phyloP scores from a whole-genome alignment of 2,329 filamentous ascomycete genomes.

The Arthrobotrys entomopaga region DNA sequence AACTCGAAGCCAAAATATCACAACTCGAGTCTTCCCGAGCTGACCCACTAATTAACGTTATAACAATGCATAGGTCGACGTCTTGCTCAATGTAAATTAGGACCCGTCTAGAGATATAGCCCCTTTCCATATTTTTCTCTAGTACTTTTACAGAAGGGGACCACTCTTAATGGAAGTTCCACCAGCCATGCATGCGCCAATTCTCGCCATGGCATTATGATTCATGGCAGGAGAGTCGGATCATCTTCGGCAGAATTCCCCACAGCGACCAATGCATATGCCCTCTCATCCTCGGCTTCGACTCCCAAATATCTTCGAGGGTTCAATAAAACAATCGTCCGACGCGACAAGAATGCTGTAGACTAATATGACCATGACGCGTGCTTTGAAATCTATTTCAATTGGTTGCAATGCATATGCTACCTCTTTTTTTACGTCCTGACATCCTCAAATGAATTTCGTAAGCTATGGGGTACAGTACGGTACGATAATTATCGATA shows the following conservation, averaged over 20 bases:
- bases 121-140: too few species aligned
- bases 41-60: neutral
- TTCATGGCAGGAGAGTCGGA: constrained; percentile 1
- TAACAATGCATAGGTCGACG: neutral
- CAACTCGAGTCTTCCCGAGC: neutral
- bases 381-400: neutral
- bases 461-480: too few species aligned
- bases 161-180: neutral
- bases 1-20: neutral
- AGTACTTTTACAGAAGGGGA: too few species aligned
- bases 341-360: too few species aligned
- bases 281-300: neutral
- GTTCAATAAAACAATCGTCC: too few species aligned
- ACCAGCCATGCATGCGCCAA: constrained; percentile 11
- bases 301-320: neutral
- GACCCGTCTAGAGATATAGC: too few species aligned
- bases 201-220: constrained; percentile 14
- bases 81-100: too few species aligned
- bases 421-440: too few species aligned
- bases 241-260: constrained; percentile 40
- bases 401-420: neutral
- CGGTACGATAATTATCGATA: too few species aligned
- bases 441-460: too few species aligned
- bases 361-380: constrained; percentile 1
- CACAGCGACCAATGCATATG: neutral